Evolutionary conservation across 768 basidiomycete genomes (phyloP), one percentile per base, ranked within the genome.

Genomic region (Botryobasidium botryosum): DNA sequence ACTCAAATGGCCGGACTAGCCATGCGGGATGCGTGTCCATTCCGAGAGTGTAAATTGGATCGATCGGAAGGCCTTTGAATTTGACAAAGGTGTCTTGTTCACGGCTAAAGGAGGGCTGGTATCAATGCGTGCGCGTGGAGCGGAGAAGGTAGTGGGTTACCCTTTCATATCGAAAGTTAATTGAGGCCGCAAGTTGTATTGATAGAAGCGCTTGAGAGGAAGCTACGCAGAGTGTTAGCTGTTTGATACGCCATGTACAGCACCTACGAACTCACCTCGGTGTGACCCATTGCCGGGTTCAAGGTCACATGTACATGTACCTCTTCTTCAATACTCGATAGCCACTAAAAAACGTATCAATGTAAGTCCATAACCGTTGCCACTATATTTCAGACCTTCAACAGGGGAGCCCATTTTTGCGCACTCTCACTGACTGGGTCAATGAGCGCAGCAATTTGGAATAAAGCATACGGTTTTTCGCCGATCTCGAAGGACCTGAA

Each of bases 151-250:
- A 15, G 21, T 5, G 6, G 61, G 75, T 36, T 57, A 88, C 85
- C 86, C 83, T 31, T 71, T 59, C 15, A 70, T 62, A 49, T 85
- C 74, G 56, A 87, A 96, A 0, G 58, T 46, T 12, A 80, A 62
- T 3, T 61, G 57, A 2, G 75, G 67, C 2, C 64, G 56, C 4
- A 88, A 61, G 43, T 75, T 77, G 56, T 79, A 86, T 5, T 83
- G 79, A 58, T 94, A 97, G 66, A 96, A 97, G 15, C 79, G 72
- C 59, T 94, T 96, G 35, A 97, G 62, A 0, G 90, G 88, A 23
- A 94, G 65, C 83, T 94, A 25, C 20, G 4, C 29, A 27, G 8
- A 12, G 32, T 33, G 18, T 45, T 12, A 26, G 15, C 26, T 7
- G n/a, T 25, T 13, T 5, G 10, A n/a, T 15, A 35, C n/a, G n/a